Conservation (phyloP, 2,329 filamentous ascomycete species). For the Podosphaera xanthii region DNA sequence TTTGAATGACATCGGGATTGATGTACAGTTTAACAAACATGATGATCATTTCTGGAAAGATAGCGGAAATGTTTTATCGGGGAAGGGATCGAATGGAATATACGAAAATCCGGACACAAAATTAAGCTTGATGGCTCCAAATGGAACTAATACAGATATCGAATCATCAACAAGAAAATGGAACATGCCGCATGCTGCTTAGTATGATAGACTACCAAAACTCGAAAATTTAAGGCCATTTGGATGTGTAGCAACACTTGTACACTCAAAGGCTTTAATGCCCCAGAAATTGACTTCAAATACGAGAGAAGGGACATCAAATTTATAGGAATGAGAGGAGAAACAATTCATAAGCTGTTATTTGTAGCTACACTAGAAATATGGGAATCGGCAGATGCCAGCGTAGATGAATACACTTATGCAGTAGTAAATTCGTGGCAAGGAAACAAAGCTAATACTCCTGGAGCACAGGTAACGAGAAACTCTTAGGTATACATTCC, state of each 20-base stretch:
- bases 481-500: too few relatives aligned
- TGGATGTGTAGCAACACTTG: background rate
- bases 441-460: too few relatives aligned
- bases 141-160: too few relatives aligned
- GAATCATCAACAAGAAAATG: background rate
- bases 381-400: background rate
- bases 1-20: background rate
- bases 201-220: background rate
- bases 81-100: too few relatives aligned
- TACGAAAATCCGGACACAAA: too few relatives aligned
- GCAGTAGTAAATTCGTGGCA: background rate
- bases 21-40: too few relatives aligned
- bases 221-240: background rate
- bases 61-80: too few relatives aligned
- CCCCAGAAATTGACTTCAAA: background rate
- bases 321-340: background rate
- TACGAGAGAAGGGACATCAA: background rate
- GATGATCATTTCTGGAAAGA: too few relatives aligned
- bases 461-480: too few relatives aligned
- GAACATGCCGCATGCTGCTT: background rate
- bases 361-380: background rate
- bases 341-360: background rate
- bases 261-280: background rate
- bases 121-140: too few relatives aligned
- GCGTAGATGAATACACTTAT: background rate